Conservation (phyloP, 2,329 filamentous ascomycete species). For the Claviceps fusiformis region DNA sequence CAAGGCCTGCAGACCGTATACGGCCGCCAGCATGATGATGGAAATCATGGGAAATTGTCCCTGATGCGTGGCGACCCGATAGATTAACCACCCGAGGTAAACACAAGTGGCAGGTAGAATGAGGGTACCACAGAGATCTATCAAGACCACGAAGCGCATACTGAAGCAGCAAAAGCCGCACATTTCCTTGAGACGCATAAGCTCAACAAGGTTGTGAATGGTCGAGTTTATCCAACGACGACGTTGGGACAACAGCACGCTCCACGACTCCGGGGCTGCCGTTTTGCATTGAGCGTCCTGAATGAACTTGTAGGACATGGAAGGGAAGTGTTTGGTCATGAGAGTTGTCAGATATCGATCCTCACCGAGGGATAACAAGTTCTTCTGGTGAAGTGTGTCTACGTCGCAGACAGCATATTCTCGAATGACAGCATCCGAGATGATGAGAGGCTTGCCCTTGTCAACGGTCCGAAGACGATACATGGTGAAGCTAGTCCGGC, state of each 20-base stretch:
- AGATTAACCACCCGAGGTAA: constrained; percentile 81
- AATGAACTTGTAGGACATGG: constrained; percentile 93
- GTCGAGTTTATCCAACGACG: constrained; percentile 99
- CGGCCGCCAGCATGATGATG: constrained; percentile 73
- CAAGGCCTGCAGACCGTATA: constrained; percentile 89
- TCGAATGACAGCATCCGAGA: constrained; percentile 72
- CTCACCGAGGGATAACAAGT: constrained; percentile 82
- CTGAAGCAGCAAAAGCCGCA: constrained; percentile 98
- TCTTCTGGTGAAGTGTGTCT: constrained; percentile 95
- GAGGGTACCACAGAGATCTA: constrained; percentile 85
- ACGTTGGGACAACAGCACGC: constrained; percentile 88
- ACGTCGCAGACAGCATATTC: constrained; percentile 85
- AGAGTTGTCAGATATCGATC: constrained; percentile 94
- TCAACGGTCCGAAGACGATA: constrained; percentile 90
- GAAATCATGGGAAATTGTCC: constrained; percentile 79
- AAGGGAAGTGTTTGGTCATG: constrained; percentile 96
- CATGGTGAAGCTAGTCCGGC: constrained; percentile 74
- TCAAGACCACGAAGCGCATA: constrained; percentile 92
- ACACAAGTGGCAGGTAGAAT: constrained; percentile 80
- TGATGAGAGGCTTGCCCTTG: constrained; percentile 86
- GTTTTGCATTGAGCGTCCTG: constrained; percentile 87
- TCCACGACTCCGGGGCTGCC: constrained; percentile 87
- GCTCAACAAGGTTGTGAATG: constrained; percentile 85
- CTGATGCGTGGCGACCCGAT: constrained; percentile 51
- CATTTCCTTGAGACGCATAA: constrained; percentile 82